These are phyloP conservation scores for Aquanectria penicillioides DNA, from an alignment of 2,329 filamentous ascomycete species.

Conservation along the genomic window DNA sequence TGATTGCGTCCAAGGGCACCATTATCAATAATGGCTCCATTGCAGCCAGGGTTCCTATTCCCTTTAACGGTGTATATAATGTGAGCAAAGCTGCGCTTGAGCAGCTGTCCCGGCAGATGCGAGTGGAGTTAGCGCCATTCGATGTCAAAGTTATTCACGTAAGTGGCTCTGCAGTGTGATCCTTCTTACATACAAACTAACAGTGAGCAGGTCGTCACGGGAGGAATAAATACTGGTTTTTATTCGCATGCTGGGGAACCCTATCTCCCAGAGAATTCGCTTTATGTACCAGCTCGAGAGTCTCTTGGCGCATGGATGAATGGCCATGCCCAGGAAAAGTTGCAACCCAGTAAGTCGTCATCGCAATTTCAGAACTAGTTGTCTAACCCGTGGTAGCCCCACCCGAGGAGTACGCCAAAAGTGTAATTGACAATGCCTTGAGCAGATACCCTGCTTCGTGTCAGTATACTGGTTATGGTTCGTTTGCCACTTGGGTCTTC, in stretches of 20 bases:
- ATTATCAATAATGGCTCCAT: slow-evolving; percentile 55
- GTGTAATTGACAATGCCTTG: slow-evolving; percentile 32
- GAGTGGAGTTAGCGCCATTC: slow-evolving; percentile 51
- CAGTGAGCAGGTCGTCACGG: slow-evolving; percentile 38
- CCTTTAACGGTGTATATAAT: slow-evolving; percentile 53
- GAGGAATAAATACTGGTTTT: slow-evolving; percentile 46
- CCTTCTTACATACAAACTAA: neutral
- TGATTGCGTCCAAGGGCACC: slow-evolving; percentile 46
- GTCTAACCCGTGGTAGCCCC: slow-evolving; percentile 26
- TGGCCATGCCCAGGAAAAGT: slow-evolving; percentile 14
- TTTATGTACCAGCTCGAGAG: slow-evolving; percentile 31
- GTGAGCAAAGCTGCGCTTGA: slow-evolving; percentile 55
- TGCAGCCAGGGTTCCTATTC: slow-evolving; percentile 34
- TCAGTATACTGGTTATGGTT: slow-evolving; percentile 28
- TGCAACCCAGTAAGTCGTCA: slow-evolving; percentile 24
- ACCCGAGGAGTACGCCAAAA: slow-evolving; percentile 31
- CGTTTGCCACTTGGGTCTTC: slow-evolving; percentile 27
- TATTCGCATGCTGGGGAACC: slow-evolving; percentile 51
- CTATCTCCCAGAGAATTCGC: slow-evolving; percentile 48
- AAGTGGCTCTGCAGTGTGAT: neutral
- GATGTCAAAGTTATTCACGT: slow-evolving; percentile 46
- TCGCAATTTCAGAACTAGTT: too few relatives aligned
- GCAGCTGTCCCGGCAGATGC: slow-evolving; percentile 51
- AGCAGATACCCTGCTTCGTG: slow-evolving; percentile 4
- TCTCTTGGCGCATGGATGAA: slow-evolving; percentile 26